These are phyloP conservation scores for Backusella australiensis DNA, from an alignment of 192 early-diverging fungal species.

Conservation along the genomic window DNA sequence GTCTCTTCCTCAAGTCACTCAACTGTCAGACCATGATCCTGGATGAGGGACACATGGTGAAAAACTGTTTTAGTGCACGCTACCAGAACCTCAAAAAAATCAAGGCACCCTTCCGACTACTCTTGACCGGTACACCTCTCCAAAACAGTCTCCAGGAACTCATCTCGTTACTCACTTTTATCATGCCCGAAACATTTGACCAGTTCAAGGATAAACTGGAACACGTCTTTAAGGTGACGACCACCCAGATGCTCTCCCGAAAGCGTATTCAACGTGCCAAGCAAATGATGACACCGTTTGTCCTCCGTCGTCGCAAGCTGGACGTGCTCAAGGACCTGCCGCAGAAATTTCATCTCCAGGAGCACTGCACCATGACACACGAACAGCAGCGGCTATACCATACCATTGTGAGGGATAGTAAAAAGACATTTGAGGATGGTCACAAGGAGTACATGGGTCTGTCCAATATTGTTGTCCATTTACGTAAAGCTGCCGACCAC, in stretches of 20 bases:
- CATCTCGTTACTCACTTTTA: conserved; percentile 79
- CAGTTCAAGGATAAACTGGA: conserved; percentile 50
- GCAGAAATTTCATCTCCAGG: conserved; percentile 52
- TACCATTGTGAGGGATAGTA: conserved; percentile 36
- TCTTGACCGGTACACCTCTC: conserved; percentile 83
- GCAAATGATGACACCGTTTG: conserved; percentile 86
- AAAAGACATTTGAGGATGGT: conserved; percentile 4
- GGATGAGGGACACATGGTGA: conserved; percentile 92
- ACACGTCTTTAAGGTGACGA: conserved; percentile 64
- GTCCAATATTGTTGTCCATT: conserved; percentile 70
- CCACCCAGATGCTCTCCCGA: conserved; percentile 41
- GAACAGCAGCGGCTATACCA: conserved; percentile 57
- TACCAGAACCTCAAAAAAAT: conserved; percentile 75
- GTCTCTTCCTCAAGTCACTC: conserved; percentile 66
- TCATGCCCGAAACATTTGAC: conserved; percentile 77
- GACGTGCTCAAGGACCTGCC: conserved; percentile 70
- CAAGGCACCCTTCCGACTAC: conserved; percentile 54
- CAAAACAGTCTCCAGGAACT: conserved; percentile 93
- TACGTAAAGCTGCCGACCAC: conserved; percentile 86
- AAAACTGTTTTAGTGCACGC: conserved; percentile 78
- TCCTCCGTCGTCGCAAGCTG: conserved; percentile 77
- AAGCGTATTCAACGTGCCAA: conserved; percentile 77
- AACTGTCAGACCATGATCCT: conserved; percentile 70
- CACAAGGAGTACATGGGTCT: conserved; percentile 30
- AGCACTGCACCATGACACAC: conserved; percentile 47